Evolutionary conservation across 2,329 filamentous ascomycete species (phyloP).

Genomic region (Pseudogymnoascus sp.): DNA sequence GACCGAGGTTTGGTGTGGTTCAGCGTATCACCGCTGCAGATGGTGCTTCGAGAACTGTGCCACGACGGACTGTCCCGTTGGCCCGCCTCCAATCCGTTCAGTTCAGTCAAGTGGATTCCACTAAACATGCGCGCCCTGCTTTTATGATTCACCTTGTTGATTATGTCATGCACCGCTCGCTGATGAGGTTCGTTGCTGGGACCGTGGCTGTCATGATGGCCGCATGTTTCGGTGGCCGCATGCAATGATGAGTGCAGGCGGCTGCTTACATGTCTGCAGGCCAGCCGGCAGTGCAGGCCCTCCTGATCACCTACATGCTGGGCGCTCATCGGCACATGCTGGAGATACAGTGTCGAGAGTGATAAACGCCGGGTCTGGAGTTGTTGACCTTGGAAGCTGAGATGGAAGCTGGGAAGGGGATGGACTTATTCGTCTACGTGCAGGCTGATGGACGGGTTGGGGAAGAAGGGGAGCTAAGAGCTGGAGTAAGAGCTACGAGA

Average conservation of each 20-base stretch:
- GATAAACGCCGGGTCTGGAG: neutral
- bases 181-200: neutral
- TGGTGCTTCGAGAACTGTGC: neutral
- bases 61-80: conserved; percentile 2
- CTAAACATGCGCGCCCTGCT: neutral
- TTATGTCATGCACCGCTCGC: neutral
- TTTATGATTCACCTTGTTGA: neutral
- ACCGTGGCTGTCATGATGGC: neutral
- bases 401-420: neutral
- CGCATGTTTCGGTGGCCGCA: neutral
- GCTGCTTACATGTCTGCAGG: conserved; percentile 4
- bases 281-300: conserved; percentile 3
- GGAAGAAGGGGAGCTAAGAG: neutral
- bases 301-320: conserved; percentile 1
- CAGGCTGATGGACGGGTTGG: neutral
- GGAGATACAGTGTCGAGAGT: neutral
- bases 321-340: neutral
- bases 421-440: neutral
- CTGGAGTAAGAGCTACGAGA: neutral
- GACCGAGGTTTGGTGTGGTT: neutral
- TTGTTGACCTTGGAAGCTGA: neutral
- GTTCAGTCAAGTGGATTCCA: neutral
- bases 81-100: neutral
- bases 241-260: conserved; percentile 8
- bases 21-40: neutral